phyloP scores from a whole-genome alignment of 1,284 basidiomycete genomes.

The Leccinum variabile region DNA sequence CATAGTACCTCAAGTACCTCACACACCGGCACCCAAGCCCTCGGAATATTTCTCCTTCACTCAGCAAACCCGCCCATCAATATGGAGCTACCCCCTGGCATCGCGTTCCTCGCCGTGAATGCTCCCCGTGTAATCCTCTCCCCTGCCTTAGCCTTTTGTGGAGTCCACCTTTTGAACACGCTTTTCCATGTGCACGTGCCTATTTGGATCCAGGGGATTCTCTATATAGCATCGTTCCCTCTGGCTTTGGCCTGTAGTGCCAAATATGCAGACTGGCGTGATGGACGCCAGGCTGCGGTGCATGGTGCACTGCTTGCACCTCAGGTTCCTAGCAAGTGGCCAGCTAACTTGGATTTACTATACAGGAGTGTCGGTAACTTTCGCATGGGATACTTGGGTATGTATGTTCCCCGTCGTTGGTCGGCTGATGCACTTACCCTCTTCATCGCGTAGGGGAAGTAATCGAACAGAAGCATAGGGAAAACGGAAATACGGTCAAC shows the following conservation, averaged over 20 bases:
- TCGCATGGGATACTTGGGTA: constrained; percentile 37
- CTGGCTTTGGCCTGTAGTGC: constrained; percentile 23
- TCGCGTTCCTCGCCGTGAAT: constrained; percentile 23
- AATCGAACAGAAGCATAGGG: constrained; percentile 15
- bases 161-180: constrained; percentile 9
- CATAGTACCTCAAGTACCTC: not conserved
- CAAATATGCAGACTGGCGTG: constrained; percentile 23
- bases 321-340: constrained; percentile 32
- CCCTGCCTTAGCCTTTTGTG: constrained; percentile 19
- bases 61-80: not conserved
- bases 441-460: constrained; percentile 31
- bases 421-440: not conserved
- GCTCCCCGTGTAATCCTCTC: constrained; percentile 23
- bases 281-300: constrained; percentile 33
- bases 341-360: constrained; percentile 36
- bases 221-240: constrained; percentile 31
- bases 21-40: not conserved
- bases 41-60: not conserved
- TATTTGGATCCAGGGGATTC: constrained; percentile 18
- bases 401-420: constrained; percentile 5
- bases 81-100: constrained; percentile 33
- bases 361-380: constrained; percentile 25
- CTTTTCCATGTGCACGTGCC: constrained; percentile 11
- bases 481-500: constrained; percentile 35
- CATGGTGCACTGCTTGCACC: constrained; percentile 38